Conservation (phyloP, 495 filamentous ascomycete species). For the Aspergillus cristatus region DNA sequence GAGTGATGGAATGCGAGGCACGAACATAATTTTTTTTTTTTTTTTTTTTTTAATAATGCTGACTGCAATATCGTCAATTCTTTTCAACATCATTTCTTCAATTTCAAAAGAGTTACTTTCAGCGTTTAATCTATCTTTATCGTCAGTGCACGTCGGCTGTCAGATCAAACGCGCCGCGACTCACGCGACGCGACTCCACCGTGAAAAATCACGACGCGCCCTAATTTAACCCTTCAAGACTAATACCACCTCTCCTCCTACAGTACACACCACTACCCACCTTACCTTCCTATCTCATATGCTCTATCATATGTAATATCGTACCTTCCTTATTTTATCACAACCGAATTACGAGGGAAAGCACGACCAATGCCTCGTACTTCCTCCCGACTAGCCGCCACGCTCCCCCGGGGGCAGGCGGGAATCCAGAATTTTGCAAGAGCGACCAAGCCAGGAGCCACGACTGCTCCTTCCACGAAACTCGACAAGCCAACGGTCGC, state of each 20-base stretch:
- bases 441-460: slow-evolving; percentile 33
- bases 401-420: slow-evolving; percentile 24
- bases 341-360: no score
- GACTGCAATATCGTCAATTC: not conserved
- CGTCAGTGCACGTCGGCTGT: no score
- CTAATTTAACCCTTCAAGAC: no score
- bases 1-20: slow-evolving; percentile 19
- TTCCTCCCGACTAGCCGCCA: slow-evolving; percentile 14
- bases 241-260: no score
- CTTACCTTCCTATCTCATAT: no score
- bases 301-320: no score
- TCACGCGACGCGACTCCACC: no score
- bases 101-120: slow-evolving; percentile 1
- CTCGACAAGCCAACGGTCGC: slow-evolving; percentile 14
- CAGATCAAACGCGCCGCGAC: no score
- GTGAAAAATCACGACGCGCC: no score
- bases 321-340: no score
- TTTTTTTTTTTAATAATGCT: not conserved
- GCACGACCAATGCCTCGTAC: slow-evolving; percentile 27
- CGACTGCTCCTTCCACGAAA: slow-evolving; percentile 8
- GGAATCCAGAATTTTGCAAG: slow-evolving; percentile 34
- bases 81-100: not conserved
- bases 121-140: no score
- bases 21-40: not conserved
- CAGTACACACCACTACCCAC: no score